These are phyloP conservation scores for Neocallimastix lanati DNA, from an alignment of 192 early-diverging fungal genomes.

Conservation along the genomic window DNA sequence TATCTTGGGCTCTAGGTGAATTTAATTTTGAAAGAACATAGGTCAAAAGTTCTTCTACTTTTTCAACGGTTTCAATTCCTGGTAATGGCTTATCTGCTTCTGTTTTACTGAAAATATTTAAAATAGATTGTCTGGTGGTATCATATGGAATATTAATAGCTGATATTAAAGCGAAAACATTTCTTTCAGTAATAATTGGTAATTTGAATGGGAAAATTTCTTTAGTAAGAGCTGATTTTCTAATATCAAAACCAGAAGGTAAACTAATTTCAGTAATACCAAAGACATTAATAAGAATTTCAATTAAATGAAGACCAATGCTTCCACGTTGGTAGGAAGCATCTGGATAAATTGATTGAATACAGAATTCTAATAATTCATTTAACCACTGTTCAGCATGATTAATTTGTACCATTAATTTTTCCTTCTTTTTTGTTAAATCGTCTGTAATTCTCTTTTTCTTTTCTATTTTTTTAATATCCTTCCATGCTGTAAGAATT, in stretches of 20 bases:
- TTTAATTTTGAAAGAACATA: conserved; percentile 22
- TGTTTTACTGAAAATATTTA: conserved; percentile 38
- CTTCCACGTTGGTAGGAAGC: conserved; percentile 50
- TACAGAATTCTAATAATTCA: neutral
- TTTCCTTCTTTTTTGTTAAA: neutral
- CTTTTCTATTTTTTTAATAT: neutral
- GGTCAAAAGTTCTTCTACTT: conserved; percentile 45
- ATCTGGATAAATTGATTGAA: conserved; percentile 49
- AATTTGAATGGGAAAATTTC: conserved; percentile 34
- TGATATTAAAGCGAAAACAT: conserved; percentile 11
- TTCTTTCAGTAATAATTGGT: conserved; percentile 17
- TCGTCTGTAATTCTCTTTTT: neutral
- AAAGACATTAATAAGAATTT: conserved; percentile 25
- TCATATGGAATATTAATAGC: neutral
- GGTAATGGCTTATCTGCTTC: conserved; percentile 52
- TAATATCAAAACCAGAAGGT: conserved; percentile 16
- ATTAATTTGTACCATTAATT: neutral
- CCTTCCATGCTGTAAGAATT: neutral
- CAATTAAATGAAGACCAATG: conserved; percentile 33
- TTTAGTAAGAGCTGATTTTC: conserved; percentile 9
- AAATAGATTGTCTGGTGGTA: conserved; percentile 13
- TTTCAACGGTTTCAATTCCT: conserved; percentile 50
- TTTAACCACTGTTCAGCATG: neutral
- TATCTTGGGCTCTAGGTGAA: conserved; percentile 10
- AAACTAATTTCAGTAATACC: conserved; percentile 23